Evolutionary conservation across 2,329 filamentous ascomycete species (phyloP).

Genomic region (Waltergamsia citrina): DNA sequence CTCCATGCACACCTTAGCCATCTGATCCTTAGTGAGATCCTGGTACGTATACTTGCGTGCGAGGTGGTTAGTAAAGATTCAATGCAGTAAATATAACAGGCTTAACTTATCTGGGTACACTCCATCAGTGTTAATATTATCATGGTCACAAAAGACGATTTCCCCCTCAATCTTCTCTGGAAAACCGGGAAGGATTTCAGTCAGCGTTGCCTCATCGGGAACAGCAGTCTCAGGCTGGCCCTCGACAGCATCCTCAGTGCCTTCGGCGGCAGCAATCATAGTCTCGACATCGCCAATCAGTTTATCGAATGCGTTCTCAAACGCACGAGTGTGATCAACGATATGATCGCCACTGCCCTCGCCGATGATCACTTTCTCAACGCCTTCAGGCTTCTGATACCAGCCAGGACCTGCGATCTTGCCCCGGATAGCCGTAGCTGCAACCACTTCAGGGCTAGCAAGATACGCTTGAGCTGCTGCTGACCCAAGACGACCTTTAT

Average conservation of each 20-base stretch:
- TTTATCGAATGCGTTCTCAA: conserved; percentile 63
- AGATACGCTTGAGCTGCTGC: conserved; percentile 66
- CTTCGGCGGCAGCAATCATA: conserved; percentile 32
- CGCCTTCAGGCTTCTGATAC: conserved; percentile 64
- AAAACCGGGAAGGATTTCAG: conserved; percentile 67
- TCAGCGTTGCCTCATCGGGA: conserved; percentile 3
- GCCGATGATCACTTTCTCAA: conserved; percentile 58
- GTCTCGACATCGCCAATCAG: conserved; percentile 60
- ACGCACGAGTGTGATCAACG: conserved; percentile 54
- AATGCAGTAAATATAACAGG: too few species aligned
- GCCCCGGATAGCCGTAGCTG: conserved; percentile 71
- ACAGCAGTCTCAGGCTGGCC: conserved; percentile 16
- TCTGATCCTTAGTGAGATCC: conserved; percentile 66
- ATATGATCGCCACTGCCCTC: conserved; percentile 59
- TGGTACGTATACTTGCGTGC: conserved; percentile 86
- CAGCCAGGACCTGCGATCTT: conserved; percentile 67
- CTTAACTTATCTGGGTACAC: too few species aligned
- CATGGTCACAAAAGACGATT: conserved; percentile 75
- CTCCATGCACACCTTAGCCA: conserved; percentile 87
- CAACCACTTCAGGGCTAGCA: conserved; percentile 82
- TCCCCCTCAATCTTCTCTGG: conserved; percentile 75
- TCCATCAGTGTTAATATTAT: conserved; percentile 82
- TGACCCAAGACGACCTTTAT: conserved; percentile 78
- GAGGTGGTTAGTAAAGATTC: too few species aligned
- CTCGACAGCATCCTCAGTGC: too few species aligned